These are phyloP conservation scores for Andrographis paniculata DNA, from an alignment of 305 asterid species.

Conservation along the genomic window DNA sequence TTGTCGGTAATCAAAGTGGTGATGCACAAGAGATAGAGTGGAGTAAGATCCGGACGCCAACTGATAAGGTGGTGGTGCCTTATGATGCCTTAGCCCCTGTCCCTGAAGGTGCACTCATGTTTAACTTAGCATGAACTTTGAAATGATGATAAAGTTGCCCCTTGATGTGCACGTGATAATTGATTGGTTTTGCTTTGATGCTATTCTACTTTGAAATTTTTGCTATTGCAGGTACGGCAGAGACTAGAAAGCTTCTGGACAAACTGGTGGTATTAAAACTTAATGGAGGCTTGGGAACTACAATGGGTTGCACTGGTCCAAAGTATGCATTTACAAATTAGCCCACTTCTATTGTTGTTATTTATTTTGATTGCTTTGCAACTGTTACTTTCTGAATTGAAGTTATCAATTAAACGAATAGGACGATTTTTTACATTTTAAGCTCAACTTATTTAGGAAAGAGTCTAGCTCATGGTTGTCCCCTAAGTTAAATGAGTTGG, in stretches of 20 bases:
- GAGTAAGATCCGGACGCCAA: conserved; percentile 97
- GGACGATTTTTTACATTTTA: too few species aligned
- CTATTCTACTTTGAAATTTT: conserved; percentile 6
- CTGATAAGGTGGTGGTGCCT: conserved; percentile 95
- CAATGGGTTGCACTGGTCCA: conserved; percentile 99
- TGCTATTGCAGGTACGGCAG: conserved; percentile 45
- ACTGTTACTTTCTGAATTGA: not conserved
- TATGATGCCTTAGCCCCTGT: conserved; percentile 66
- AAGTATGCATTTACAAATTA: conserved; percentile 39
- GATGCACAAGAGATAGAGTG: conserved; percentile 82
- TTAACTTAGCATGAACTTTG: not conserved
- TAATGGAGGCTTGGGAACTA: conserved; percentile 98
- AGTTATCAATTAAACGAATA: not conserved
- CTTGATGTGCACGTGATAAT: not conserved
- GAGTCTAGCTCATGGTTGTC: too few species aligned
- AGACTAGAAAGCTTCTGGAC: conserved; percentile 66
- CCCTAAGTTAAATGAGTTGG: too few species aligned
- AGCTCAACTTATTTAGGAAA: too few species aligned
- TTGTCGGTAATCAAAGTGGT: conserved; percentile 43
- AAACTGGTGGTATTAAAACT: conserved; percentile 92
- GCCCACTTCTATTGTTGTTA: conserved; percentile 6
- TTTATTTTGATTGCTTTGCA: not conserved
- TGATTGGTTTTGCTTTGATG: conserved; percentile 2
- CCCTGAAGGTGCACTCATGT: conserved; percentile 54
- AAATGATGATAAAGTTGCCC: not conserved